Evolutionary conservation across 2,329 filamentous ascomycete species (phyloP).

Genomic region (Coniochaeta sp.): DNA sequence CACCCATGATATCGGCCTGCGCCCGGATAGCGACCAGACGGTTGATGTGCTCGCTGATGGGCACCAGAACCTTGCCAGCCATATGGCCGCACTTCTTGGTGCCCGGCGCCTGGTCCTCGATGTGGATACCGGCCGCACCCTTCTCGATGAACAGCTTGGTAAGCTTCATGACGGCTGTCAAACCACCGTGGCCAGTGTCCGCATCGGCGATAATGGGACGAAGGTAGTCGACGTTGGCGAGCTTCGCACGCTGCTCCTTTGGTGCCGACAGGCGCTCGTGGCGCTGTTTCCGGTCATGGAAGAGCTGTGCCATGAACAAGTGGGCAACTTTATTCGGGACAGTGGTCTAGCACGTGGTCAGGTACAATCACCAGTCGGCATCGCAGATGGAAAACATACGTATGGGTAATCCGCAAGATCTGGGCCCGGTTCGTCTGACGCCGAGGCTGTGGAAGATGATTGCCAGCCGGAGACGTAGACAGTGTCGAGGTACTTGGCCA

Average conservation of each 20-base stretch:
- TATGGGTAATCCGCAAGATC: slow-evolving; percentile 98
- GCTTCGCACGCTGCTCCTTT: slow-evolving; percentile 61
- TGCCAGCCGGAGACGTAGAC: slow-evolving; percentile 99
- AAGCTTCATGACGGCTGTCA: slow-evolving; percentile 99
- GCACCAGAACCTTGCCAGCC: slow-evolving; percentile 96
- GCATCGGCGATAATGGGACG: slow-evolving; percentile 95
- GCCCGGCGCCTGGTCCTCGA: slow-evolving; percentile 95
- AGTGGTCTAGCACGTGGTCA: slow-evolving; percentile 58
- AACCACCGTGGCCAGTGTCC: slow-evolving; percentile 91
- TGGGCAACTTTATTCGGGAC: slow-evolving; percentile 98
- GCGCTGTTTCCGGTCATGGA: slow-evolving; percentile 98
- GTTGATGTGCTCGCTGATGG: slow-evolving; percentile 97
- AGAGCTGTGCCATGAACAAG: slow-evolving; percentile 96
- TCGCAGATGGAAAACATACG: slow-evolving; percentile 36
- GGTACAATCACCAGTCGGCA: neutral
- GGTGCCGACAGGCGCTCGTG: slow-evolving; percentile 81
- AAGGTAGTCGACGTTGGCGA: slow-evolving; percentile 85
- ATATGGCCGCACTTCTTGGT: slow-evolving; percentile 99
- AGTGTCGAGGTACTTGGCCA: slow-evolving; percentile 98
- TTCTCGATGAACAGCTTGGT: slow-evolving; percentile 97
- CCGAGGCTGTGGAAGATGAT: slow-evolving; percentile 90
- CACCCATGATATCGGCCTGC: slow-evolving; percentile 97
- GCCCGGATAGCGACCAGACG: slow-evolving; percentile 92
- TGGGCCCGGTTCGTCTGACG: slow-evolving; percentile 90
- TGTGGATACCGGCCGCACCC: slow-evolving; percentile 95